Base-by-base conservation (phyloP, 177 flowering plant genomes). In the Tripterygium wilfordii region DNA sequence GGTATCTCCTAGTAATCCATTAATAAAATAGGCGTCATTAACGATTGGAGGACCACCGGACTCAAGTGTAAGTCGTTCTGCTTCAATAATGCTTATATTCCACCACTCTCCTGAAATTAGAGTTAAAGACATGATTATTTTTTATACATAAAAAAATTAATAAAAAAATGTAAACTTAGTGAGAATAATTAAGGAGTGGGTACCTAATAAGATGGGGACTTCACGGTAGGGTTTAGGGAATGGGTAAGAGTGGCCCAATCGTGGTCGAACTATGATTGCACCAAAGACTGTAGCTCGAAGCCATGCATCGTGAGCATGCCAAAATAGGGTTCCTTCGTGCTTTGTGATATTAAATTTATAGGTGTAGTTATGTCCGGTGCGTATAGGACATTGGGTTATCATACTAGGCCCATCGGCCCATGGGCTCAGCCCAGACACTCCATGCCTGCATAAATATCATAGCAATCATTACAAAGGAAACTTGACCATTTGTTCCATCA, bases 291-390 rank as follows among this genome's bases (percentile, higher is more conserved):
- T 78, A 5, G 86, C 84, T 0, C 90, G 77, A 28, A 80, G 77
- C 68, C 55, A 56, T 0, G 70, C 36, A 5, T 51, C 35, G 36
- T 82, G 89, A 32, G 84, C 83, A 31, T 80, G 85, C 87, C 86
- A 83, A 84, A 87, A 83, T 0, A 83, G 71, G 8, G 89, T 82
- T 1, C 91, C 87, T 18, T 80, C 91, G 36, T 80, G 87, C 1
- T 57, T 42, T 5, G 59, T 68, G 56, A 83, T 49, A 20, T 21
- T 78, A 55, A 83, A 83, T 37, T 38, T 70, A 70, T 83, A 78
- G 1, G 79, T 75, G 58, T 69, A 83, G 25, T 36, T 58, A 1
- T 42, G 23, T 29, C 85, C 91, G 0, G 91, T 83, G 6, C 23
- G 65, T 2, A 83, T 76, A 0, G 91, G 75, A 32, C 91, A 83